Percentiles rank a stretch among this genome's conserved stretches.
phyloP scores from a whole-genome alignment of 768 basidiomycete genomes.

The Trametes villosa region DNA sequence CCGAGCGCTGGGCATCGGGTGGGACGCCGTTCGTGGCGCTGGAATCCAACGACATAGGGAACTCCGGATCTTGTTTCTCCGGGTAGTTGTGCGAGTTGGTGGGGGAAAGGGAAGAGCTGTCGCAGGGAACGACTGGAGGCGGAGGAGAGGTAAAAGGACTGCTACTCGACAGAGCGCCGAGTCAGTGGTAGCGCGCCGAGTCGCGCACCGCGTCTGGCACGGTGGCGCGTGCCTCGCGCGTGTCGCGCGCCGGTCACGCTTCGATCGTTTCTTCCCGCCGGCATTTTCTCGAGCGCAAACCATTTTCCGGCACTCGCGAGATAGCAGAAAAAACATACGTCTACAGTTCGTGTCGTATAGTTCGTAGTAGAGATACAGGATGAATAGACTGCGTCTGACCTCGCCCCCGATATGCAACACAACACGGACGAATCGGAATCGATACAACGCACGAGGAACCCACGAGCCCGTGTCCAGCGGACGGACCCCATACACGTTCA shows the following conservation, averaged over 20 bases:
- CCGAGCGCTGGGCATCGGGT: conserved; percentile 11
- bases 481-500: conserved; percentile 38
- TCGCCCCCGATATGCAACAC: conserved; percentile 16
- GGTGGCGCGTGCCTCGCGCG: conserved; percentile 20
- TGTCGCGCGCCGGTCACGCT: conserved; percentile 18
- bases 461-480: neutral
- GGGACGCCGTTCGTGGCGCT: conserved; percentile 8
- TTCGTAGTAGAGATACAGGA: conserved; percentile 20
- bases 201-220: conserved; percentile 10
- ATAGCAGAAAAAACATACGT: neutral
- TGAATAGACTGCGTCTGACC: conserved; percentile 18
- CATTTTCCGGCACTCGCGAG: neutral
- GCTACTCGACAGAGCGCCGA: neutral
- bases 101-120: neutral
- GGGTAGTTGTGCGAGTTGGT: conserved; percentile 1
- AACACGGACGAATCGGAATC: conserved; percentile 11
- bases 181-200: neutral
- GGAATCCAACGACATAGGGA: conserved; percentile 9
- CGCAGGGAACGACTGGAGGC: neutral
- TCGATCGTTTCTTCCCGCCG: neutral
- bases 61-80: conserved; percentile 7
- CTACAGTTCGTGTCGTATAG: conserved; percentile 7
- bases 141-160: neutral
- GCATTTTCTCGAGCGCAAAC: neutral
- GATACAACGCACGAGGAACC: conserved; percentile 16